These are phyloP conservation scores for Cardamine occulta DNA, from an alignment of 345 rosid species.

Conservation along the genomic window DNA sequence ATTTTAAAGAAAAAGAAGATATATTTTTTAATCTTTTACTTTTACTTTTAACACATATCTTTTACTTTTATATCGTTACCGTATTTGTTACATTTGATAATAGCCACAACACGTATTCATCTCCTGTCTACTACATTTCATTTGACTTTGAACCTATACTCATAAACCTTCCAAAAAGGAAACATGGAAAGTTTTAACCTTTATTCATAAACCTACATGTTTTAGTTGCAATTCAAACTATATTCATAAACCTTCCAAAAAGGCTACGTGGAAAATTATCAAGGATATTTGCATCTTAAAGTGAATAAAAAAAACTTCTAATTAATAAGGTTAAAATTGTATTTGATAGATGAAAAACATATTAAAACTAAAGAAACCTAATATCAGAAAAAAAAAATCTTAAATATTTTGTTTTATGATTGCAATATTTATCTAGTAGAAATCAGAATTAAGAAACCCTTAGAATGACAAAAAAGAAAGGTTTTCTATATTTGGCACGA, in stretches of 20 bases:
- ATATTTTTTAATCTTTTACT: not conserved
- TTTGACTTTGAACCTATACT: not conserved
- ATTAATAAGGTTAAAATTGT: not conserved
- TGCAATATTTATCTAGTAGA: not conserved
- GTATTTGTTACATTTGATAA: not conserved
- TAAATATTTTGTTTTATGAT: no score
- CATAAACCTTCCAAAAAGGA: not conserved
- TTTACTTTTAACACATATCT: not conserved
- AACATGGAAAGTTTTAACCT: not conserved
- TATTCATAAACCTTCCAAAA: not conserved
- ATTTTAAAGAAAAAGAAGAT: not conserved
- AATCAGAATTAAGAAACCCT: not conserved
- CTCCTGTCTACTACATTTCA: not conserved
- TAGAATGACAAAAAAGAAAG: constrained; percentile 7
- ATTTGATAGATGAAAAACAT: not conserved
- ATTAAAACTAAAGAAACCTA: not conserved
- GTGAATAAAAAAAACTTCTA: not conserved
- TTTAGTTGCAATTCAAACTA: not conserved
- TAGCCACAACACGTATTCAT: not conserved
- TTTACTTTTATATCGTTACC: not conserved
- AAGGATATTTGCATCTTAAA: not conserved
- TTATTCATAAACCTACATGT: not conserved
- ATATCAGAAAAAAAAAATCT: not conserved
- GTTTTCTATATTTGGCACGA: constrained; percentile 22
- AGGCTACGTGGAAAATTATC: not conserved